phyloP scores from a whole-genome alignment of 2,329 filamentous ascomycete species.

The Fusarium burgessii region DNA sequence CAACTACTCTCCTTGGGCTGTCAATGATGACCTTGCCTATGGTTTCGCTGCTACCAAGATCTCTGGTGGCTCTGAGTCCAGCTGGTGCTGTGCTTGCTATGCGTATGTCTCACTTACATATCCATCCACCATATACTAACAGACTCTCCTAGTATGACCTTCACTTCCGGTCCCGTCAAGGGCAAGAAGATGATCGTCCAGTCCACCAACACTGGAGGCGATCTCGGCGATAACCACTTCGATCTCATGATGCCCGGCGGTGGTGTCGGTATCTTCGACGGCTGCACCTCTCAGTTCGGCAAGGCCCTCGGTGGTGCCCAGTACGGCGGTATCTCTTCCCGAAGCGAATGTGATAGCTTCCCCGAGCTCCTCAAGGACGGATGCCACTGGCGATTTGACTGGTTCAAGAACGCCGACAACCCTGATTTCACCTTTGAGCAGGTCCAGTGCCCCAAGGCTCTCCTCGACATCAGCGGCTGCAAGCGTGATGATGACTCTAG shows the following conservation, averaged over 20 bases:
- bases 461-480: slow-evolving; percentile 58
- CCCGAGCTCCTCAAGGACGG: slow-evolving; percentile 66
- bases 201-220: slow-evolving; percentile 71
- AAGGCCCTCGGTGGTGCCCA: slow-evolving; percentile 61
- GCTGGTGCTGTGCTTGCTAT: slow-evolving; percentile 77
- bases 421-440: slow-evolving; percentile 66
- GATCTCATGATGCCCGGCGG: slow-evolving; percentile 69
- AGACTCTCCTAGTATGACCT: slow-evolving; percentile 56
- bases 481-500: slow-evolving; percentile 48
- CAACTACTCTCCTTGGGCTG: slow-evolving; percentile 71
- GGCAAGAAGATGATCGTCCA: slow-evolving; percentile 75
- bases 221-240: slow-evolving; percentile 69
- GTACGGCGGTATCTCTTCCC: slow-evolving; percentile 68
- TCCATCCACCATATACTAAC: not conserved
- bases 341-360: slow-evolving; percentile 64
- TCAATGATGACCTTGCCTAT: slow-evolving; percentile 69
- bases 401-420: slow-evolving; percentile 71
- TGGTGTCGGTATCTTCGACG: slow-evolving; percentile 66
- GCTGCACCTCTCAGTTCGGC: slow-evolving; percentile 61
- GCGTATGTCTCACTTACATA: slow-evolving; percentile 50
- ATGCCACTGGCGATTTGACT: slow-evolving; percentile 74
- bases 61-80: slow-evolving; percentile 64
- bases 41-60: slow-evolving; percentile 73
- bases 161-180: slow-evolving; percentile 61
- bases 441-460: slow-evolving; percentile 65